Evolutionary conservation across 164 flowering plant species (phyloP).

Genomic region (Houttuynia cordata): DNA sequence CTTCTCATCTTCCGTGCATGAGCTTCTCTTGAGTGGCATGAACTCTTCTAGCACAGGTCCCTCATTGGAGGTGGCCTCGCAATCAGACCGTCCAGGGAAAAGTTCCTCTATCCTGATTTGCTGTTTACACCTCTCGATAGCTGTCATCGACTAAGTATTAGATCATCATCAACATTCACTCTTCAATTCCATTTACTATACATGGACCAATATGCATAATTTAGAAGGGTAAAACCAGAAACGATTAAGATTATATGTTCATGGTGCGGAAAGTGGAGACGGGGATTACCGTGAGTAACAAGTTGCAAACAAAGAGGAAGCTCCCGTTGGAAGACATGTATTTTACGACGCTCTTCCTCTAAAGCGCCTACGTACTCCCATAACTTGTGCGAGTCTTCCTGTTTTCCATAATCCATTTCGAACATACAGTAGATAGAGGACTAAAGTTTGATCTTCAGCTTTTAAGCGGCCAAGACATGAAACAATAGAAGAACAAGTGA

Average conservation of each 20-base stretch:
- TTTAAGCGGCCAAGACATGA: not conserved
- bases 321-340: slow-evolving; percentile 73
- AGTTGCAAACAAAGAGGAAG: slow-evolving; percentile 82
- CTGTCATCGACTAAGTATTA: too few species aligned
- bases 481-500: slow-evolving; percentile 1
- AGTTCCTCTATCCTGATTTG: slow-evolving; percentile 1
- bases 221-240: too few species aligned
- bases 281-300: slow-evolving; percentile 48
- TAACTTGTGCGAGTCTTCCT: slow-evolving; percentile 28
- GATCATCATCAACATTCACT: too few species aligned
- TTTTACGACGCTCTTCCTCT: slow-evolving; percentile 62
- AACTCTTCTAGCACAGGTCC: slow-evolving; percentile 56
- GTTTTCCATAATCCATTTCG: slow-evolving; percentile 15
- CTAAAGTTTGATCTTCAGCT: not conserved
- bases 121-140: slow-evolving; percentile 10
- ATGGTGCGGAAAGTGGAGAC: too few species aligned
- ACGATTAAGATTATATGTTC: too few species aligned
- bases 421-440: not conserved
- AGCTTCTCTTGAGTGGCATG: slow-evolving; percentile 39
- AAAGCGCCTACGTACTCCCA: slow-evolving; percentile 46
- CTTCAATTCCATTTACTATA: too few species aligned
- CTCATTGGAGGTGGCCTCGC: slow-evolving; percentile 46
- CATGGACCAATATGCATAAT: too few species aligned
- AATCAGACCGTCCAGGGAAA: slow-evolving; percentile 38
- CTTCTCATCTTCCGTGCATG: slow-evolving; percentile 12